Percentiles rank a stretch among this genome's conserved stretches.
Evolutionary conservation across 495 filamentous ascomycete genomes (phyloP).

Genomic region (Xylaria telfairii): DNA sequence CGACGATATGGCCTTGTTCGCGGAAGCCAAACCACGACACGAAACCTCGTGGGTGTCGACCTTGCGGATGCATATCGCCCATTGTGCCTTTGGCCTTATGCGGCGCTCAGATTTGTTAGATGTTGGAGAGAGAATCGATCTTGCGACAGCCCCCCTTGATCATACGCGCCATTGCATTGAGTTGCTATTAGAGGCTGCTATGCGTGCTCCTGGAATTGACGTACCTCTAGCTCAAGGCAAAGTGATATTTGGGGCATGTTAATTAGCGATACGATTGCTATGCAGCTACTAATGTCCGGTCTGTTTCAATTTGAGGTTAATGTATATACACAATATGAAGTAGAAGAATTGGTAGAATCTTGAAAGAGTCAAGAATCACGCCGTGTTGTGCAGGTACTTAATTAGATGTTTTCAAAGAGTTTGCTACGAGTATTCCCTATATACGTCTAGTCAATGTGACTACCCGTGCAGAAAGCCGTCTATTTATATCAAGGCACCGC

Average conservation of each 20-base stretch:
- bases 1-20: not conserved
- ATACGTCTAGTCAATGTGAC: too few species aligned
- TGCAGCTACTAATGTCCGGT: not conserved
- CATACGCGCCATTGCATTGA: conserved; percentile 1
- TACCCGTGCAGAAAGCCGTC: too few species aligned
- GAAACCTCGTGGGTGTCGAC: not conserved
- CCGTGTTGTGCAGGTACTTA: too few species aligned
- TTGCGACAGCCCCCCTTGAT: not conserved
- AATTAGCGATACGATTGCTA: not conserved
- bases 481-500: too few species aligned
- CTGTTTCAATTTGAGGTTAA: too few species aligned
- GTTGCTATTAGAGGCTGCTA: not conserved
- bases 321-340: too few species aligned
- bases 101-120: not conserved
- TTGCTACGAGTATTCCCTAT: too few species aligned
- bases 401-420: too few species aligned
- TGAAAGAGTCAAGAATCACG: too few species aligned
- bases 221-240: conserved; percentile 3
- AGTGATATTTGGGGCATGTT: conserved; percentile 5
- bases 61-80: conserved; percentile 1
- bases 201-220: not conserved
- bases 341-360: too few species aligned
- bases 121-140: conserved; percentile 4
- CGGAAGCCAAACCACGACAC: not conserved
- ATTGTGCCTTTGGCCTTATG: conserved; percentile 2